phyloP scores from a whole-genome alignment of 2,329 filamentous ascomycete species.

The Meredithiella fracta region DNA sequence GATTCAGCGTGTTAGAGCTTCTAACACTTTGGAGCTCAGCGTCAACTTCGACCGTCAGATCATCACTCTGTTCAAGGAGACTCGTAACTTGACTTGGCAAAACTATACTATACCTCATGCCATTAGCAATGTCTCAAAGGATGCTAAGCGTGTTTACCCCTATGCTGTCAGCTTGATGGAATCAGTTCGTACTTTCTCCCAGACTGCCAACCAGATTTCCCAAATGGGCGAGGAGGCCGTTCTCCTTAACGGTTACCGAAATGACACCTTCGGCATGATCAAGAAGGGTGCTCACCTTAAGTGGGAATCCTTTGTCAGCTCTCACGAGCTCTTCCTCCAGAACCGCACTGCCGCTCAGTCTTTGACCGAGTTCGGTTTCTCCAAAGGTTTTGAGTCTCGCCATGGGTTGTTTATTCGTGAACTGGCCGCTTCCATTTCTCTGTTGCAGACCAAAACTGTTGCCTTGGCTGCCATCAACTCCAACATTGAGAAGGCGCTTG shows the following conservation, averaged over 20 bases:
- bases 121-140: slow-evolving; percentile 90
- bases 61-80: slow-evolving; percentile 97
- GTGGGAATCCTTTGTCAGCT: slow-evolving; percentile 97
- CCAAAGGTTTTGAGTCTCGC: slow-evolving; percentile 60
- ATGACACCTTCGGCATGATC: slow-evolving; percentile 71
- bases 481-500: slow-evolving; percentile 64
- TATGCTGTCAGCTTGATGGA: slow-evolving; percentile 98
- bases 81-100: slow-evolving; percentile 86
- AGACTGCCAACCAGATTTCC: slow-evolving; percentile 69
- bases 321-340: slow-evolving; percentile 69
- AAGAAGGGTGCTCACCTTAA: slow-evolving; percentile 74
- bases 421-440: slow-evolving; percentile 71
- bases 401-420: slow-evolving; percentile 95
- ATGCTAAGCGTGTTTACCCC: slow-evolving; percentile 96
- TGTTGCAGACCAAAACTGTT: slow-evolving; percentile 74
- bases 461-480: slow-evolving; percentile 63
- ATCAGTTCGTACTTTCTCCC: slow-evolving; percentile 82
- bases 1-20: slow-evolving; percentile 74
- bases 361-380: slow-evolving; percentile 26
- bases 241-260: slow-evolving; percentile 77
- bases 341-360: slow-evolving; percentile 30
- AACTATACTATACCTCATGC: slow-evolving; percentile 88
- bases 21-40: slow-evolving; percentile 67
- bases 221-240: slow-evolving; percentile 79
- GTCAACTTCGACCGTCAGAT: slow-evolving; percentile 97